Base-by-base conservation (phyloP, 2,329 filamentous ascomycete genomes). In the Cadophora sp. region DNA sequence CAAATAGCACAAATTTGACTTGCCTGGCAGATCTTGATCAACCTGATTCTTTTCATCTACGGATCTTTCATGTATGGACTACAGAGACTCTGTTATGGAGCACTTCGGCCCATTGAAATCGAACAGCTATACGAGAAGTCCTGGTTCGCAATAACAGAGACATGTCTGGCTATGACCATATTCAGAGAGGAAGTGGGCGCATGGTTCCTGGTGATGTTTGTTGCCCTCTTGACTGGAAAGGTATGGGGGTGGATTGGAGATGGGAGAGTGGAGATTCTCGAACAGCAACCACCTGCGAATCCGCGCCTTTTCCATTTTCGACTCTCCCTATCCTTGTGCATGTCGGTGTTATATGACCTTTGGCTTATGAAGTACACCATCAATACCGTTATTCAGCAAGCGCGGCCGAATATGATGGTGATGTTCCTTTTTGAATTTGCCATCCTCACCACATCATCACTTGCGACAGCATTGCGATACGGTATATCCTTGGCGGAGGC, bases 341-440 rank as follows among this genome's bases (percentile, higher is more conserved):
- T 97, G 64, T 95, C 94, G 71, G 85, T 97, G 68, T 73, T 89
- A 19, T 97, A 97, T 81, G 92, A 97, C 77, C 79, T 89, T 27
- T 91, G 86, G 78, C 89, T 99, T 81, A 88, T 97, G 72, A 86
- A 86, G 60, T 97, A 97, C 79, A 91, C 92, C 68, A 85, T 97
- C 69, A 87, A 89, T 31, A 93, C 91, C 0, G 94, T 98, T 37
- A 89, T 97, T 61, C 89, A 92, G 67, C 90, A 97, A 77, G 93
- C 95, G 1, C 87, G 92, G n/a, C 94, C 95, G 0, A 96, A 97
- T 68, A 98, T 99, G 92, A 99, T 98, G 94, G 94, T 99, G 71
- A 98, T 99, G 94, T 99, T 99, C 77, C 89, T 97, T 6, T 99
- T 99, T 75, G 96, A 99, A 79, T 98, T 98, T 77, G 94, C 95